These are phyloP conservation scores for Lenwebbia sp. DNA, from an alignment of 345 rosid species.

Conservation along the genomic window DNA sequence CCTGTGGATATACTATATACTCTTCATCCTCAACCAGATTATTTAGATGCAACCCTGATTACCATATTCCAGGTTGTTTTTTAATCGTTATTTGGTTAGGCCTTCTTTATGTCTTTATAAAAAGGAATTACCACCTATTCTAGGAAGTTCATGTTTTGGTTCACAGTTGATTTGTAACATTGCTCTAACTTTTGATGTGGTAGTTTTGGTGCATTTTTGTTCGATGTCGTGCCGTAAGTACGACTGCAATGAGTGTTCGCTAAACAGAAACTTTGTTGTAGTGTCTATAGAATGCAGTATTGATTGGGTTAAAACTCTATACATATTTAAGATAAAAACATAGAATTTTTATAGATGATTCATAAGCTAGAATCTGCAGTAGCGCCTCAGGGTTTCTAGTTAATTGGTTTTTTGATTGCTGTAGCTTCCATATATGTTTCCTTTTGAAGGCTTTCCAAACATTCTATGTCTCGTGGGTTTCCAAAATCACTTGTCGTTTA, in stretches of 20 bases:
- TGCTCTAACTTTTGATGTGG: not conserved
- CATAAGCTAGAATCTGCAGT: not conserved
- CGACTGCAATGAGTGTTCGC: not conserved
- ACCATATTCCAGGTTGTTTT: constrained; percentile 77
- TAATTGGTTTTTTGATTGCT: not conserved
- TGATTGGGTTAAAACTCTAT: not conserved
- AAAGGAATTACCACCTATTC: not conserved
- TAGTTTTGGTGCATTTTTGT: not conserved
- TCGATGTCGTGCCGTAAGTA: not conserved
- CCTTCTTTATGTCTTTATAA: not conserved
- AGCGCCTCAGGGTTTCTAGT: not conserved
- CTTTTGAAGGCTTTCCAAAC: not conserved
- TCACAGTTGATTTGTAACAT: not conserved
- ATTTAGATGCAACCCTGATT: constrained; percentile 63
- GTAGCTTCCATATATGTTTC: not conserved
- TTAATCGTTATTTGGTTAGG: not conserved
- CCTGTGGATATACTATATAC: constrained; percentile 72
- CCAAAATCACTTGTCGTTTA: not conserved
- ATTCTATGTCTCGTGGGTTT: not conserved
- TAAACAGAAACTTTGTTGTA: not conserved
- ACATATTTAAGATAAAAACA: not conserved
- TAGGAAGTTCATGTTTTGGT: not conserved
- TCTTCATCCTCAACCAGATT: constrained; percentile 57
- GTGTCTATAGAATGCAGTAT: not conserved
- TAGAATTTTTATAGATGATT: not conserved